Base-by-base conservation (phyloP, 495 filamentous ascomycete species). In the Aspergillus ostianus region DNA sequence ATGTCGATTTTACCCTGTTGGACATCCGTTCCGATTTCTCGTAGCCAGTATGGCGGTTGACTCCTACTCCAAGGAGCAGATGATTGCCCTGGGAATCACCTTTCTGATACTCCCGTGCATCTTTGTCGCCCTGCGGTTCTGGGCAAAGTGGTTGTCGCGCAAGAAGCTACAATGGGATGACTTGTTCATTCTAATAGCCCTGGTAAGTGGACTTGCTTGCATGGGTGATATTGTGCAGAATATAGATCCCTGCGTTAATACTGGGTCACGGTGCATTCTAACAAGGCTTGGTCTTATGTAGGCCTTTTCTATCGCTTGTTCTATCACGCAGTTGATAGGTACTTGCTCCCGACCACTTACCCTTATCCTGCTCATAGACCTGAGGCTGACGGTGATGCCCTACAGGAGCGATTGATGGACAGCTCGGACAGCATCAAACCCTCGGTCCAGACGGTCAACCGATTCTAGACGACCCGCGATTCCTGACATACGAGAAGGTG, bases 91-190 rank as follows among this genome's bases (percentile, higher is more conserved):
- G 18, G 52, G 52, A 21, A 41, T 54, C 27, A 36, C 41, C 27
- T 36, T 54, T 4, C 4, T 54, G 27, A 20, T 54, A 15, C 52
- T 54, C 15, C 52, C 52, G 17, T 17, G 17, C n/a, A 41, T 54
- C 29, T 54, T 54, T 15, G 52, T 54, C 1, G 52, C 27, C 27
- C n/a, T 54, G 6, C 52, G 52, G 4, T 20, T 54, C 52, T 54
- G 52, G 52, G 52, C 52, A 4, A n/a, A 21, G 30, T 9, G 26
- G 9, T 13, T 54, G 27, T n/a, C 27, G 5, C 12, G 27, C 27
- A 41, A 41, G 10, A 12, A 6, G 8, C 13, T 41, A 4, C 36
- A 41, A 10, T 64, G 64, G 59, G 77, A 79, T 62, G 77, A 79
- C 55, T 50, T 70, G 48, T 32, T 73, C 17, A 64, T 79, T 47